These are phyloP conservation scores for Apiospora malaysiana DNA, from an alignment of 2,329 filamentous ascomycete genomes.

Conservation along the genomic window DNA sequence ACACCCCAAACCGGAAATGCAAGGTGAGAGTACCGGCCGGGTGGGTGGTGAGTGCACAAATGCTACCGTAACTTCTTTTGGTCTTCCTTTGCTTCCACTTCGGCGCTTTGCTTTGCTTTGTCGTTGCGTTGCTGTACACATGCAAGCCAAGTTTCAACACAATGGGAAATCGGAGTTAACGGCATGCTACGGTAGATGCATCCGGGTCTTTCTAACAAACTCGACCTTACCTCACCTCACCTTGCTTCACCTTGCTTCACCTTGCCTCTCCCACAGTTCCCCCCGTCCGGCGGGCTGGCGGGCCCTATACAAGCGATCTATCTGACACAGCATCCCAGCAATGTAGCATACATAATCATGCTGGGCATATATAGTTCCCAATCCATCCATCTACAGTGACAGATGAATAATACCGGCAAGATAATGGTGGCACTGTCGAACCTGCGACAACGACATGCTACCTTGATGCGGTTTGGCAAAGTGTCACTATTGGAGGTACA, in stretches of 20 bases:
- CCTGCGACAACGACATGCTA: not conserved
- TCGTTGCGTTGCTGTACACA: too few species aligned
- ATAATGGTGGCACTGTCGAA: not conserved
- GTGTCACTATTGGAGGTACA: not conserved
- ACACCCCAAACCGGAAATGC: not conserved
- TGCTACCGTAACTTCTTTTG: not conserved
- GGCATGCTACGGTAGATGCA: conserved; percentile 2
- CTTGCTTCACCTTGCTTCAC: too few species aligned
- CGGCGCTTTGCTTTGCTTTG: not conserved
- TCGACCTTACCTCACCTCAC: not conserved
- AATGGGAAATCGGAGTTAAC: not conserved
- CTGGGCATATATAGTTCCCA: too few species aligned
- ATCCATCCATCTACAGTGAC: too few species aligned
- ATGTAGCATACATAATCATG: not conserved
- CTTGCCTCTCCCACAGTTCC: too few species aligned
- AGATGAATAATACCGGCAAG: too few species aligned
- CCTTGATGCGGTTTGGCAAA: not conserved
- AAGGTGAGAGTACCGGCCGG: conserved; percentile 1
- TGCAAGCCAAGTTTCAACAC: not conserved
- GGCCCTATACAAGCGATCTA: not conserved
- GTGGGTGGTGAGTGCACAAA: not conserved
- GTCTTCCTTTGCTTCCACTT: too few species aligned
- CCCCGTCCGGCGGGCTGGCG: not conserved
- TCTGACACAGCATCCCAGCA: not conserved
- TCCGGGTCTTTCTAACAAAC: not conserved